These are phyloP conservation scores for Clonostachys chloroleuca DNA, from an alignment of 2,329 filamentous ascomycete genomes.

Conservation along the genomic window DNA sequence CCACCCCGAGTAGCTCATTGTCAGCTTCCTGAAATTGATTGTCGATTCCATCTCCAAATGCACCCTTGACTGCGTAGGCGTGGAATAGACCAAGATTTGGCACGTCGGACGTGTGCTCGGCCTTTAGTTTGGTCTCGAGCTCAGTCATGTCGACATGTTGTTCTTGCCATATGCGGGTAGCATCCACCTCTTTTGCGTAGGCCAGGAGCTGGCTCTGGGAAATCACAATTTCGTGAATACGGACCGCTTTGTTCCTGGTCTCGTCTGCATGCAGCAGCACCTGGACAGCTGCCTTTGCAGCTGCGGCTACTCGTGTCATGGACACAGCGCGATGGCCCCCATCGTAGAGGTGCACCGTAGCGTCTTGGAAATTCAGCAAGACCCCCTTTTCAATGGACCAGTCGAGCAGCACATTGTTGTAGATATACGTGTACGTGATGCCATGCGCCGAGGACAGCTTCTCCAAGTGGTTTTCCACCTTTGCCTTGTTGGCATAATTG, in stretches of 20 bases:
- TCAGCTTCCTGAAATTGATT: constrained; percentile 27
- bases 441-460: constrained; percentile 29
- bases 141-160: constrained; percentile 21
- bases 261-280: constrained; percentile 42
- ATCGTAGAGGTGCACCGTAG: constrained; percentile 38
- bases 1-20: constrained; percentile 39
- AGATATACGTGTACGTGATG: constrained; percentile 51
- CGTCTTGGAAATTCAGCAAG: constrained; percentile 31
- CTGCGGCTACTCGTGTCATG: constrained; percentile 36
- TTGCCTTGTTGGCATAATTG: constrained; percentile 45
- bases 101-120: constrained; percentile 8
- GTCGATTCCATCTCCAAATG: constrained; percentile 24
- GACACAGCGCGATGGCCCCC: constrained; percentile 44
- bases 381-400: constrained; percentile 41
- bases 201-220: constrained; percentile 40
- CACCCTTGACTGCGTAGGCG: constrained; percentile 20
- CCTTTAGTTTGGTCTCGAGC: constrained; percentile 12
- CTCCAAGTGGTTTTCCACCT: constrained; percentile 29
- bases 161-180: constrained; percentile 39
- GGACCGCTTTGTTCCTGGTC: constrained; percentile 46
- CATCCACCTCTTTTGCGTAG: constrained; percentile 41
- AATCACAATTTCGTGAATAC: constrained; percentile 34
- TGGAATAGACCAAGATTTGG: constrained; percentile 8
- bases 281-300: constrained; percentile 42
- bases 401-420: constrained; percentile 55